Evolutionary conservation across 176 grass and related monocot species (phyloP).

Genomic region (Olyra latifolia): DNA sequence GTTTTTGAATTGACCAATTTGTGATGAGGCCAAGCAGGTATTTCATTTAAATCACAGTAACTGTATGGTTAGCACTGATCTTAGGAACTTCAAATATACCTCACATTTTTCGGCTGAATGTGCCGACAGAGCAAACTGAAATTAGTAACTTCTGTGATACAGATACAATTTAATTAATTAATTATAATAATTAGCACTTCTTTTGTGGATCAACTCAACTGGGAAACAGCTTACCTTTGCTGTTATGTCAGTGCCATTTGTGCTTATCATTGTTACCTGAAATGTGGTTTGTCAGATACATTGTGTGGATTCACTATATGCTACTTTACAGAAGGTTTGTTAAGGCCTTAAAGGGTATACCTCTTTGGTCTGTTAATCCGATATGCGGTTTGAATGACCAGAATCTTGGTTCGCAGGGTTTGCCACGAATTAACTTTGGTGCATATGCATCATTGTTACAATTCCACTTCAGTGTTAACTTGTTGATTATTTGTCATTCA

Average conservation of each 20-base stretch:
- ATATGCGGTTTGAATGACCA: not conserved
- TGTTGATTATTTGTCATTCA: not conserved
- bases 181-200: not conserved
- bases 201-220: not conserved
- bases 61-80: not conserved
- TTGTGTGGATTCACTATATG: not conserved
- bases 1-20: not conserved
- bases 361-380: not conserved
- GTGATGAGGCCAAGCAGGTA: not conserved
- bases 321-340: not conserved
- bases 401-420: not conserved
- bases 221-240: not conserved
- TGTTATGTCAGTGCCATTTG: not conserved
- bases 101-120: not conserved
- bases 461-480: not conserved
- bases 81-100: not conserved
- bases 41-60: not conserved
- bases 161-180: not conserved
- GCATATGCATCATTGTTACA: not conserved
- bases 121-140: not conserved
- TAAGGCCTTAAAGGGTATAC: not conserved
- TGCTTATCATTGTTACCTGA: not conserved
- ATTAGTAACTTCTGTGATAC: not conserved
- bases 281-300: not conserved
- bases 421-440: not conserved